phyloP scores from a whole-genome alignment of 2,329 filamentous ascomycete genomes.

The Penicillium brasilianum region DNA sequence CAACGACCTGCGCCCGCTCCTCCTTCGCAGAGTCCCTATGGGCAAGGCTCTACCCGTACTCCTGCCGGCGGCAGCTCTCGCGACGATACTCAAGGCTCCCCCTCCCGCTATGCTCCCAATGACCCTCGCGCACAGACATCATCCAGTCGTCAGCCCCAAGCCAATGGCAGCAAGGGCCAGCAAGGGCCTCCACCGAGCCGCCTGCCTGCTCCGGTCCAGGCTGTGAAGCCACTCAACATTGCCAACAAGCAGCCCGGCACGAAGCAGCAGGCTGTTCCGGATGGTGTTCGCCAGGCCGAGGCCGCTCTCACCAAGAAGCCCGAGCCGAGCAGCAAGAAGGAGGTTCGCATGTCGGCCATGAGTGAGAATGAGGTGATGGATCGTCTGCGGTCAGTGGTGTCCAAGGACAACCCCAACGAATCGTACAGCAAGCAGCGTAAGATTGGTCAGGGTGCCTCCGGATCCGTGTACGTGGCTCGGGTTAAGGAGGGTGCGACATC shows the following conservation, averaged over 20 bases:
- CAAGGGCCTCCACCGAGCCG: slow-evolving; percentile 60
- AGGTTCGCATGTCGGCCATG: slow-evolving; percentile 98
- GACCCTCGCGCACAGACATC: slow-evolving; percentile 47
- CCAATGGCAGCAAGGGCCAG: slow-evolving; percentile 50
- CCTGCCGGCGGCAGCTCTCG: slow-evolving; percentile 35
- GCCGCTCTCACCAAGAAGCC: slow-evolving; percentile 83
- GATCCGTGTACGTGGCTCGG: slow-evolving; percentile 96
- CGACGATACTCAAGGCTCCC: slow-evolving; percentile 41
- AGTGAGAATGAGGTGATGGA: slow-evolving; percentile 97
- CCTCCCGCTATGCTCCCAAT: slow-evolving; percentile 42
- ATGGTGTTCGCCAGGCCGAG: slow-evolving; percentile 86
- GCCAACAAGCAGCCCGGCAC: slow-evolving; percentile 64
- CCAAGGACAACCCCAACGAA: slow-evolving; percentile 89
- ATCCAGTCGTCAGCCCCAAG: slow-evolving; percentile 46
- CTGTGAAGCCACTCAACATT: slow-evolving; percentile 80
- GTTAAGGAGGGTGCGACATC: slow-evolving; percentile 89
- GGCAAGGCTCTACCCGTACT: slow-evolving; percentile 42
- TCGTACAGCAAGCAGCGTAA: slow-evolving; percentile 99
- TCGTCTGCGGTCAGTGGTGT: slow-evolving; percentile 90
- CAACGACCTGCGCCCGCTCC: slow-evolving; percentile 84
- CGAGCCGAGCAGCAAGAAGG: slow-evolving; percentile 78
- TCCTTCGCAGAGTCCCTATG: slow-evolving; percentile 51
- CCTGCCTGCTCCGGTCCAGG: slow-evolving; percentile 60
- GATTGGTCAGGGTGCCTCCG: slow-evolving; percentile 97
- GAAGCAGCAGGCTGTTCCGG: slow-evolving; percentile 52